phyloP scores from a whole-genome alignment of 345 rosid species.

The Eucalyptus decipiens region DNA sequence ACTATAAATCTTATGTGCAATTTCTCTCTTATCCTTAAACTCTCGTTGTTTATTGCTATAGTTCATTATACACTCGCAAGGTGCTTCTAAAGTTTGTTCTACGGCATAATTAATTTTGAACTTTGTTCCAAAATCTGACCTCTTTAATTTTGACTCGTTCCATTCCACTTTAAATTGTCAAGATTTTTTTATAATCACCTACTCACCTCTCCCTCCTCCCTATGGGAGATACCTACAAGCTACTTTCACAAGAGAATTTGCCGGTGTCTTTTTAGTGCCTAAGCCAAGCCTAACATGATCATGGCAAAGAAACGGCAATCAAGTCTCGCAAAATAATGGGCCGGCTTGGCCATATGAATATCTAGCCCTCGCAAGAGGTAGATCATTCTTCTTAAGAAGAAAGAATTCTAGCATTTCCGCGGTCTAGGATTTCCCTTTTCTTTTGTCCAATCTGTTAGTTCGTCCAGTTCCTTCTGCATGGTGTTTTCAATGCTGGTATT shows the following conservation, averaged over 20 bases:
- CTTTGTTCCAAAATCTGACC: too few relatives aligned
- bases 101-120: accelerated
- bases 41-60: too few relatives aligned
- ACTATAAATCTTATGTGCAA: too few relatives aligned
- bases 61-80: too few relatives aligned
- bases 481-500: not conserved
- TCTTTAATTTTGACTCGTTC: too few relatives aligned
- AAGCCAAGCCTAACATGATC: not conserved
- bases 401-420: not conserved
- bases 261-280: not conserved
- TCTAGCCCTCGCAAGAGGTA: not conserved
- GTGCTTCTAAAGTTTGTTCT: too few relatives aligned
- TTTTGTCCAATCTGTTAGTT: not conserved
- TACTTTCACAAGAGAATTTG: not conserved
- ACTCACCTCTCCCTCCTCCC: too few relatives aligned
- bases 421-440: too few relatives aligned
- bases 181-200: too few relatives aligned
- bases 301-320: not conserved
- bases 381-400: not conserved
- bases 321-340: not conserved
- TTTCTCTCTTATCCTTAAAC: too few relatives aligned
- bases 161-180: too few relatives aligned
- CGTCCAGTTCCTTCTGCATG: not conserved
- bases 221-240: too few relatives aligned
- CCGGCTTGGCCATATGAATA: not conserved